phyloP scores from a whole-genome alignment of 768 basidiomycete species.

The Collybiopsis luxurians region DNA sequence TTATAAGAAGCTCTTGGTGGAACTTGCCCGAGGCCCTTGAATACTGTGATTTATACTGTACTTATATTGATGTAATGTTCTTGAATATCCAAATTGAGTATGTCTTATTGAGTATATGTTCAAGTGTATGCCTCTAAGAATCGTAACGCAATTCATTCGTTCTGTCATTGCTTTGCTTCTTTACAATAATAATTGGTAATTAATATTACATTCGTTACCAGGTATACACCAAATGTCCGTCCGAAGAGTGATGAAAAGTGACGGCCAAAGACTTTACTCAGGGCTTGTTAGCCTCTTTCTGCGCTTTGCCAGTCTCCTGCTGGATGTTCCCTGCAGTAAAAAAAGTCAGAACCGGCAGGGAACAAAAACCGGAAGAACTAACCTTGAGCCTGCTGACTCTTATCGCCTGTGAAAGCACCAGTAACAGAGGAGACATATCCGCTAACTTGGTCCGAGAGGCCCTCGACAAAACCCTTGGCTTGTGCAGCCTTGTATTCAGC shows the following conservation, averaged over 20 bases:
- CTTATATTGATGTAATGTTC: no score
- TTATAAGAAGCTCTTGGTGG: constrained; percentile 22
- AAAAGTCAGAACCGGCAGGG: not conserved
- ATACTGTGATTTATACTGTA: not conserved
- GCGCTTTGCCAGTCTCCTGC: constrained; percentile 25
- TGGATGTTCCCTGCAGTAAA: constrained; percentile 42
- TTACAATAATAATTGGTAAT: no score
- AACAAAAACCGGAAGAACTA: constrained; percentile 6
- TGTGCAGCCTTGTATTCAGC: constrained; percentile 42
- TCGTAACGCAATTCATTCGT: no score
- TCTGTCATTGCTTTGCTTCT: no score
- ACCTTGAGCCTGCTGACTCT: constrained; percentile 41
- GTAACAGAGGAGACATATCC: constrained; percentile 49
- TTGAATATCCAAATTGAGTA: no score
- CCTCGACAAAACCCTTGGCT: constrained; percentile 49
- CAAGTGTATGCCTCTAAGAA: no score
- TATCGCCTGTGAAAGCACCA: constrained; percentile 53
- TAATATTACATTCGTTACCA: no score
- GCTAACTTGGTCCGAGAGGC: constrained; percentile 37
- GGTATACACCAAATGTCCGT: no score
- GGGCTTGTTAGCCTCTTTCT: constrained; percentile 21
- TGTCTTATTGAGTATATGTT: no score
- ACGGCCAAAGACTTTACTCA: no score
- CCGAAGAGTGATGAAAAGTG: no score
- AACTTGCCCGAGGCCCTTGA: not conserved